phyloP scores from a whole-genome alignment of 2,329 filamentous ascomycete species.

The Exophiala viscosa region DNA sequence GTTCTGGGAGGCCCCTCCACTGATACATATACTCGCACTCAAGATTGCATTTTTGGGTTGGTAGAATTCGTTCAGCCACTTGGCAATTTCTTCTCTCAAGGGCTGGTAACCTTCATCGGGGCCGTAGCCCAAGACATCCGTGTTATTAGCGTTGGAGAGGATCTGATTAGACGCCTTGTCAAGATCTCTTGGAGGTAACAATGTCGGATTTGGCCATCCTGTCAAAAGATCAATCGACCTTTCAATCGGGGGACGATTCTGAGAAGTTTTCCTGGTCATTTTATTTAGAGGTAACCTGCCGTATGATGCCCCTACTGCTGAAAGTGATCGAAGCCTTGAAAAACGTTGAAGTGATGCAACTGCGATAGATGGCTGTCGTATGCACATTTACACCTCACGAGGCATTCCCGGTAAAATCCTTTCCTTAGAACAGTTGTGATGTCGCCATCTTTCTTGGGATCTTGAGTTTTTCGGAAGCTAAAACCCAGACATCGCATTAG shows the following conservation, averaged over 20 bases:
- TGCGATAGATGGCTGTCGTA: too few relatives aligned
- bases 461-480: too few relatives aligned
- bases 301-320: not conserved
- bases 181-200: constrained; percentile 60
- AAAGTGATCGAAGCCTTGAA: too few relatives aligned
- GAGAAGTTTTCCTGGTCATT: not conserved
- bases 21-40: constrained; percentile 68
- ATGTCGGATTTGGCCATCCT: constrained; percentile 50
- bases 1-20: constrained; percentile 81
- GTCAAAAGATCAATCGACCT: constrained; percentile 41
- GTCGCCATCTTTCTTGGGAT: too few relatives aligned
- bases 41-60: constrained; percentile 39
- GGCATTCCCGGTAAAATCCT: too few relatives aligned
- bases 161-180: constrained; percentile 56
- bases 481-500: too few relatives aligned
- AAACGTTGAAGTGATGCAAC: too few relatives aligned
- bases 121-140: constrained; percentile 68
- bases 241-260: not conserved
- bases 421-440: too few relatives aligned
- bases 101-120: constrained; percentile 70
- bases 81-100: constrained; percentile 64
- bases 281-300: not conserved
- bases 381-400: too few relatives aligned
- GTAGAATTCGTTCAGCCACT: constrained; percentile 68
- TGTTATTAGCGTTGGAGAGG: constrained; percentile 14